Percentiles rank a stretch among this genome's conserved stretches.
Evolutionary conservation across 208 protist species (phyloP).

Genomic region (Crithidia thermophila): DNA sequence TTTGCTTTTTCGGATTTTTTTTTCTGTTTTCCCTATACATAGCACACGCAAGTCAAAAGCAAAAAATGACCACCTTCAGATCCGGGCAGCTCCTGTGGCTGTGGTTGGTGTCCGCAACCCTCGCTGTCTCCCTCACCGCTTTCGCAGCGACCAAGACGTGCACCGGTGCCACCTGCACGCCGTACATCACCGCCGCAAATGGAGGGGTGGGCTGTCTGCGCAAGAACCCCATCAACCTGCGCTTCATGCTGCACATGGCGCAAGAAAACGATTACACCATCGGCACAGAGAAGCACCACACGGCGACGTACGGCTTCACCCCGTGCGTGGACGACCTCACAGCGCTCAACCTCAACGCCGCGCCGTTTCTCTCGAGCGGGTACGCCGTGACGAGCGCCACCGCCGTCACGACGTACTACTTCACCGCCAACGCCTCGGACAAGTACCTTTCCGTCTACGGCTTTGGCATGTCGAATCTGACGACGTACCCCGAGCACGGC

Average conservation of each 20-base stretch:
- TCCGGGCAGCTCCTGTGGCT: background rate
- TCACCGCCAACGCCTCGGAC: conserved; percentile 23
- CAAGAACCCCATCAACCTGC: conserved; percentile 60
- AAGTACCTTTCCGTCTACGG: conserved; percentile 81
- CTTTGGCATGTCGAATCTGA: conserved; percentile 72
- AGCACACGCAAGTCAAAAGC: no score
- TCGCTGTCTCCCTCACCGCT: conserved; percentile 3
- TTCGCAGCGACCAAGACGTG: conserved; percentile 5
- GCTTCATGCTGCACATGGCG: conserved; percentile 69
- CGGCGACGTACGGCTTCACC: conserved; percentile 74
- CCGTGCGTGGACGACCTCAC: conserved; percentile 71
- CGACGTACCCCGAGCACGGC: conserved; percentile 32
- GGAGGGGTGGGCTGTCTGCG: conserved; percentile 45
- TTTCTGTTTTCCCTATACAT: background rate
- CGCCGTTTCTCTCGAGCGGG: conserved; percentile 36
- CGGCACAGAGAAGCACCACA: conserved; percentile 4
- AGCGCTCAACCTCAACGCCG: conserved; percentile 49
- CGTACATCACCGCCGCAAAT: conserved; percentile 21
- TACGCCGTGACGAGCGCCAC: conserved; percentile 30
- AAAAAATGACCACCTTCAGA: background rate
- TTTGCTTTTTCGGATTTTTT: background rate
- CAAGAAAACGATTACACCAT: conserved; percentile 39
- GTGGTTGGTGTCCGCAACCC: background rate
- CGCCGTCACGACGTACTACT: background rate
- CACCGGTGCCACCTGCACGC: conserved; percentile 30